phyloP scores from a whole-genome alignment of 768 basidiomycete species.

The Kwoniella mangroviensis region DNA sequence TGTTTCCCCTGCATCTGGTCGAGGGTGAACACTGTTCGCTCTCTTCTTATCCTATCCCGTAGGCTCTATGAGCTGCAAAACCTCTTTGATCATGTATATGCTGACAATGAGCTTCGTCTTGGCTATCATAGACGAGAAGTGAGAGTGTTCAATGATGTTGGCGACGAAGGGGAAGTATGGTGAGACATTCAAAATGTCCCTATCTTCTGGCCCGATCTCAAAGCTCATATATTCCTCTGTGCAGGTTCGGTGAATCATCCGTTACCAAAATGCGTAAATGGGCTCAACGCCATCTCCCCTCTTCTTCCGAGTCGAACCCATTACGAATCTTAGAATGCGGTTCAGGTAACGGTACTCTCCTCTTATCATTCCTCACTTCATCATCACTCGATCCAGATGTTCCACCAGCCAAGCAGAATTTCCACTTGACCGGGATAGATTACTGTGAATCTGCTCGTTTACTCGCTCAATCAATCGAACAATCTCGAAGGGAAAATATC shows the following conservation, averaged over 20 bases:
- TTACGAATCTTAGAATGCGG: slow-evolving; percentile 59
- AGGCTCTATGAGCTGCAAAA: too few relatives aligned
- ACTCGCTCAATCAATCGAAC: slow-evolving; percentile 52
- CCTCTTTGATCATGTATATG: background rate
- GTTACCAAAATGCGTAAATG: slow-evolving; percentile 60
- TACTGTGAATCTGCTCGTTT: slow-evolving; percentile 57
- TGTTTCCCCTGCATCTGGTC: background rate
- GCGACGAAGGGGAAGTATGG: slow-evolving; percentile 62
- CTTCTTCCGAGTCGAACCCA: slow-evolving; percentile 4
- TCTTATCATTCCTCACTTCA: slow-evolving; percentile 52
- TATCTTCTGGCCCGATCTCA: background rate
- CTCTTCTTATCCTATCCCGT: too few relatives aligned
- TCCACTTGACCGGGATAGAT: slow-evolving; percentile 59
- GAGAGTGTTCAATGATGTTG: slow-evolving; percentile 58
- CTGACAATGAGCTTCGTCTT: background rate
- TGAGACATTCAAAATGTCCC: slow-evolving; percentile 31
- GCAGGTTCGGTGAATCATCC: slow-evolving; percentile 60
- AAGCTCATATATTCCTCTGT: slow-evolving; percentile 3
- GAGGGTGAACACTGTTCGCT: too few relatives aligned
- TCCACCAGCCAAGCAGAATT: slow-evolving; percentile 32
- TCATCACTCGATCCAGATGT: background rate
- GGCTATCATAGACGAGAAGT: slow-evolving; percentile 53
- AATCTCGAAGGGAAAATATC: slow-evolving; percentile 25
- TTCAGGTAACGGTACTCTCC: slow-evolving; percentile 59
- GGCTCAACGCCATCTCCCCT: slow-evolving; percentile 56